Conservation (phyloP, 495 filamentous ascomycete species). For the Hypomontagnella submonticulosa region DNA sequence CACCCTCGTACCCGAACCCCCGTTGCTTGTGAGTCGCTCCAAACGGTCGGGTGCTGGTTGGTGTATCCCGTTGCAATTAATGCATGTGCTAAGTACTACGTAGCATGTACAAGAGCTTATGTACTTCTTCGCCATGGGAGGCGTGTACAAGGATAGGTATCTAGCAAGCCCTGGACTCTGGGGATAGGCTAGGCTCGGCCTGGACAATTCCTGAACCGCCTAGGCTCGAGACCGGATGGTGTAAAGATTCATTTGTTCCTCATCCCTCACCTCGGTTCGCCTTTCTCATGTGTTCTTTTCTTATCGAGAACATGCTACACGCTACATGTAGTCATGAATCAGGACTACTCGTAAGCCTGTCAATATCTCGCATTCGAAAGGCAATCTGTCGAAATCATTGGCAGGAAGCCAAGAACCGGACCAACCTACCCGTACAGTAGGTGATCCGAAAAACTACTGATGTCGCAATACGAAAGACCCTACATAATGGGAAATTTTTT, state of each 20-base stretch:
- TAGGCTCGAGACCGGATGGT: constrained; percentile 19
- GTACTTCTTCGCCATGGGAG: constrained; percentile 13
- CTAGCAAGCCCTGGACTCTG: neutral
- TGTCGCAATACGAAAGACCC: constrained; percentile 35
- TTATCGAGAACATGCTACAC: neutral
- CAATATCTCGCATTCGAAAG: neutral
- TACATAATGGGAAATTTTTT: neutral
- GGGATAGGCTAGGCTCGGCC: neutral
- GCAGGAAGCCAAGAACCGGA: constrained; percentile 26
- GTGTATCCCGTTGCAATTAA: constrained; percentile 32
- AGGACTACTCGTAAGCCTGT: constrained; percentile 13
- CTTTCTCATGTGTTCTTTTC: constrained; percentile 7
- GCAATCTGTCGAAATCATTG: constrained; percentile 16
- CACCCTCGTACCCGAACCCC: neutral
- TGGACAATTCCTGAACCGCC: too few relatives aligned
- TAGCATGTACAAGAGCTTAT: constrained; percentile 4
- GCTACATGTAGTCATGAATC: too few relatives aligned
- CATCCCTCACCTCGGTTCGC: constrained; percentile 6
- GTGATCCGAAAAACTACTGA: constrained; percentile 24
- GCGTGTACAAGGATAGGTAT: constrained; percentile 17
- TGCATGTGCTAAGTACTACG: constrained; percentile 29
- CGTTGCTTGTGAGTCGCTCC: constrained; percentile 32
- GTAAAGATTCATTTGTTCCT: neutral
- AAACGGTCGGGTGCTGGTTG: constrained; percentile 39
- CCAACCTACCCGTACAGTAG: constrained; percentile 31